Evolutionary conservation across 768 basidiomycete genomes (phyloP).

Genomic region (Phanerochaete sordida): DNA sequence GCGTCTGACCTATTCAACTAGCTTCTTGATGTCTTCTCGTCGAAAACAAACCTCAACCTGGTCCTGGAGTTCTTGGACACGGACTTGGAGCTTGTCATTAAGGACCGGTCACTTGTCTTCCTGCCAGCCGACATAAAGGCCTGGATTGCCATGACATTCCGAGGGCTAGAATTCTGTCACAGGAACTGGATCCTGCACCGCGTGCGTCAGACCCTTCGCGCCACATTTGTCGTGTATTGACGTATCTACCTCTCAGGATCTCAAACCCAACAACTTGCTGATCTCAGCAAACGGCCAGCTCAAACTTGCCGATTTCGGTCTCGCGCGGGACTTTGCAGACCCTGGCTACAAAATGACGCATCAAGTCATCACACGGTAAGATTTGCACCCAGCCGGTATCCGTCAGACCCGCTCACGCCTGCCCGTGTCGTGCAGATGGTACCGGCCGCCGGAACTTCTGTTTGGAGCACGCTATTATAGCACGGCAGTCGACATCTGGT

Average conservation of each 20-base stretch:
- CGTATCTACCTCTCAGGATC: constrained; percentile 54
- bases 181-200: constrained; percentile 91
- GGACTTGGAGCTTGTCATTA: constrained; percentile 96
- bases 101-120: constrained; percentile 89
- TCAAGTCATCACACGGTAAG: constrained; percentile 93
- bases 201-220: constrained; percentile 40
- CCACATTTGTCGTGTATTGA: not conserved
- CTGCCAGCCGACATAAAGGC: constrained; percentile 95
- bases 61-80: constrained; percentile 96
- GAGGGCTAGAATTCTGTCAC: constrained; percentile 98
- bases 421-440: constrained; percentile 74
- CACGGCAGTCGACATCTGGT: constrained; percentile 94
- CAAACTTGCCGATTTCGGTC: constrained; percentile 98
- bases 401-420: not conserved
- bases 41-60: constrained; percentile 93
- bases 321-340: constrained; percentile 94
- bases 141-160: constrained; percentile 98
- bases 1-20: constrained; percentile 27
- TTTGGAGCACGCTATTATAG: constrained; percentile 91
- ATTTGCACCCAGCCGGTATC: not conserved
- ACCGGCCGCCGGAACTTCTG: constrained; percentile 93
- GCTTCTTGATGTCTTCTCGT: constrained; percentile 96
- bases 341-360: constrained; percentile 96
- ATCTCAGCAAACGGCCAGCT: constrained; percentile 87
- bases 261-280: constrained; percentile 98